These are phyloP conservation scores for Eucalyptus regnans DNA, from an alignment of 345 rosid species.

Conservation along the genomic window DNA sequence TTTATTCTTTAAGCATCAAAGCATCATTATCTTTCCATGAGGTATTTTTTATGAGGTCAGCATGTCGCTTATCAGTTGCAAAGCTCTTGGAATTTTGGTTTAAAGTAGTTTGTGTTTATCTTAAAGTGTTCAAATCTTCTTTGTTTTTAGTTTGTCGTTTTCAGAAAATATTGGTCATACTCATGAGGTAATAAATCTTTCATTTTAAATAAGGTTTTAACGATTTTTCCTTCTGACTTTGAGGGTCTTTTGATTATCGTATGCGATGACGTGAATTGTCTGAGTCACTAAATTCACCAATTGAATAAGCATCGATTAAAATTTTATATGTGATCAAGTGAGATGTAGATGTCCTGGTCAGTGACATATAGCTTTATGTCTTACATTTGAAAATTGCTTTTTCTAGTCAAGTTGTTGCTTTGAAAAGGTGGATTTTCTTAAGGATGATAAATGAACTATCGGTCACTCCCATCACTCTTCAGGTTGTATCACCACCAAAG, in stretches of 20 bases:
- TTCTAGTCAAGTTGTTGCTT: not conserved
- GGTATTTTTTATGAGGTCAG: not conserved
- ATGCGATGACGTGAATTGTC: not conserved
- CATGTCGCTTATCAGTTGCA: not conserved
- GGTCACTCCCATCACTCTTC: not conserved
- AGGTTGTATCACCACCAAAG: constrained; percentile 45
- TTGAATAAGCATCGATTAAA: not conserved
- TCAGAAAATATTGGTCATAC: not conserved
- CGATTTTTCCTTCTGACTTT: not conserved
- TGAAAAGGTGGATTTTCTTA: not conserved
- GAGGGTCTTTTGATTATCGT: not conserved
- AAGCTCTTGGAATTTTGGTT: not conserved
- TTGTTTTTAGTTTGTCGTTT: not conserved
- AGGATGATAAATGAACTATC: not conserved
- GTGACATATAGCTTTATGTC: not conserved
- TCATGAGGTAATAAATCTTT: not conserved
- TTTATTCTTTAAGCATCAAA: not conserved
- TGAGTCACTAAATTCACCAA: not conserved
- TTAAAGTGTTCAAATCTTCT: not conserved
- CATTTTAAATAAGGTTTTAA: not conserved
- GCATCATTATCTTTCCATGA: not conserved
- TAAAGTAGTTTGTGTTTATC: not conserved
- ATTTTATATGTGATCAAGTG: not conserved
- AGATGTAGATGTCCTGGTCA: not conserved
- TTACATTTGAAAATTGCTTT: not conserved